Evolutionary conservation across 2,329 filamentous ascomycete species (phyloP).

Genomic region (Raffaelea arxii): DNA sequence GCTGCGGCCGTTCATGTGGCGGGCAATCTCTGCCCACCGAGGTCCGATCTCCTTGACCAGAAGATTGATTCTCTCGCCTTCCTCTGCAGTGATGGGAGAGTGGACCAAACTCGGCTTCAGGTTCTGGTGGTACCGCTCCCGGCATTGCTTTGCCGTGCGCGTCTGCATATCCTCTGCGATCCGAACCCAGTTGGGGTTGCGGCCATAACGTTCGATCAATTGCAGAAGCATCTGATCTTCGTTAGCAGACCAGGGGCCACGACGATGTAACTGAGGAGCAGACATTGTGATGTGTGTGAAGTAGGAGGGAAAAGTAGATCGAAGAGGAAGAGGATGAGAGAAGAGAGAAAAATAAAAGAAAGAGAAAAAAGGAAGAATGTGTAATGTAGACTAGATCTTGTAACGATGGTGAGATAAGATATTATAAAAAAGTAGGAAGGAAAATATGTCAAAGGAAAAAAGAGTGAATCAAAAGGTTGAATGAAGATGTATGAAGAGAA

Average conservation of each 20-base stretch:
- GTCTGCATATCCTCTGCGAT: constrained; percentile 68
- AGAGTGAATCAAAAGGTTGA: background rate
- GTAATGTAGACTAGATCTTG: background rate
- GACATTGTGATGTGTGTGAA: background rate
- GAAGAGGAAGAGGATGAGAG: background rate
- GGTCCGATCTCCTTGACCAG: constrained; percentile 73
- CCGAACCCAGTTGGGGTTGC: constrained; percentile 77
- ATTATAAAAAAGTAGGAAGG: background rate
- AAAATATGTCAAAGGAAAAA: background rate
- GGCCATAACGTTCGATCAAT: constrained; percentile 57
- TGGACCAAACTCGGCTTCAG: constrained; percentile 69
- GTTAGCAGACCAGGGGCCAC: constrained; percentile 64
- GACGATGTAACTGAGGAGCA: background rate
- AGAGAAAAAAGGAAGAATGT: background rate
- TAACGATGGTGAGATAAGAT: background rate
- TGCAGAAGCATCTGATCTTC: constrained; percentile 60
- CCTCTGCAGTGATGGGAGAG: constrained; percentile 60
- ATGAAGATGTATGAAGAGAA: background rate
- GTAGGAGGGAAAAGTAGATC: too few relatives aligned
- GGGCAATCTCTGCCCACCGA: constrained; percentile 87
- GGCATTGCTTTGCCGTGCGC: constrained; percentile 86
- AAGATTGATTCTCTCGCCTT: constrained; percentile 64
- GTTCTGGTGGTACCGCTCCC: constrained; percentile 90
- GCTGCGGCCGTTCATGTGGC: constrained; percentile 71
- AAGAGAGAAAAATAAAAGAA: background rate